phyloP scores from a whole-genome alignment of 176 grass and related monocot genomes.

The Stipa capillata region DNA sequence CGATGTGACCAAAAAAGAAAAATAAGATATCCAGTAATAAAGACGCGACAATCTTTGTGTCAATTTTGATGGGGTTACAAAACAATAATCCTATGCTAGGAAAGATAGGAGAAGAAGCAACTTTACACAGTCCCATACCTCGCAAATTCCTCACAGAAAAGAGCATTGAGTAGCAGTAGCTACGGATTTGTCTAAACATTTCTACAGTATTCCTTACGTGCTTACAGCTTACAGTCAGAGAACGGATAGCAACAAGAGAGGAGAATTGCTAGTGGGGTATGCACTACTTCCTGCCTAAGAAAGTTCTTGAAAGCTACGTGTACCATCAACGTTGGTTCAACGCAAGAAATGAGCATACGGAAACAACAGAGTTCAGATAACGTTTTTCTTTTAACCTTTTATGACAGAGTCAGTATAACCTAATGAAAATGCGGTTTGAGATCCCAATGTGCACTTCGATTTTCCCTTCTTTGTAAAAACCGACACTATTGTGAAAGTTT shows the following conservation, averaged over 20 bases:
- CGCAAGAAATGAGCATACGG: background rate
- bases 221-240: background rate
- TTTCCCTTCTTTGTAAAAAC: background rate
- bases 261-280: background rate
- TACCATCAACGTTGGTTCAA: background rate
- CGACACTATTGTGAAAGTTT: background rate
- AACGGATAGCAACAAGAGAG: background rate
- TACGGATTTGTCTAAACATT: background rate
- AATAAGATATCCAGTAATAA: background rate
- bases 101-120: background rate
- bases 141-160: background rate
- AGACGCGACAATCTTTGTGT: background rate
- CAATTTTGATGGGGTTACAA: conserved; percentile 1
- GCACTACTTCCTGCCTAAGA: background rate
- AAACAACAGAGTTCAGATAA: background rate
- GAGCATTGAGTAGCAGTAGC: background rate
- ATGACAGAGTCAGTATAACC: background rate
- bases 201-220: background rate
- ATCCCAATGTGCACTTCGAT: background rate
- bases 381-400: background rate
- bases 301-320: background rate
- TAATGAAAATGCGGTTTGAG: background rate
- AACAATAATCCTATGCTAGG: background rate
- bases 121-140: background rate
- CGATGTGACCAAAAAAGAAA: background rate